Evolutionary conservation across 1,284 basidiomycete genomes (phyloP), one percentile per base, ranked within the genome.

Genomic region (Boletellus deceptivus): DNA sequence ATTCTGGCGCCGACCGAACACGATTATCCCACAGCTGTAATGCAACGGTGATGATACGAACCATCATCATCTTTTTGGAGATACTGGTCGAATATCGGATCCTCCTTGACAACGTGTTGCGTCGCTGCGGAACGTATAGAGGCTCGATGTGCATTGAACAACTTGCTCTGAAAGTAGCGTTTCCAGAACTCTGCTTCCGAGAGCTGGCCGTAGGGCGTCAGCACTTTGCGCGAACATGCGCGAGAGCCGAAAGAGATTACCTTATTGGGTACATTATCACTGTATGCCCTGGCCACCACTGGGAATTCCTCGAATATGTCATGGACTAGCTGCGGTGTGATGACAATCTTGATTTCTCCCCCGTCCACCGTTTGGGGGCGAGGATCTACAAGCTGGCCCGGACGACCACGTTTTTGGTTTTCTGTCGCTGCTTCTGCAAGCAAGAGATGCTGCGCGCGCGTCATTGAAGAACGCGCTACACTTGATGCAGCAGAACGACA

Each of bases 251-350:
- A 52, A 10, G 6, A 27, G 4, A 8, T 43, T 70, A 89, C 91
- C 72, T 90, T 88, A 51, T 72, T 77, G 2, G 95, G 95, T 0
- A 99, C 96, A 59, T 95, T 93, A 64, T 97, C 94, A 52, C 78
- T 86, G 65, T 96, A 98, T 1, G 94, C 95, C 63, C 85, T 89
- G 43, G 88, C 85, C 7, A 99, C 92, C 31, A 98, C 88, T 2
- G 97, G 96, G 64, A 95, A 98, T 74, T 98, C 95, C 59, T 98
- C 94, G 62, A 99, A 99, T 43, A 99, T 93, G 64, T 98, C 95
- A 59, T 91, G 84, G 36, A 96, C 90, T 35, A 98, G 77, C 68
- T 96, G 93, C 7, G 92, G 91, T 2, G 94, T 96, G 53, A 99
- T 87, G 59, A 88, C 84, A 55, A 98, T 94, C 66, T 88, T 92